Evolutionary conservation across 805 yeast genomes (phyloP).

Genomic region (Ogataea methylovora): DNA sequence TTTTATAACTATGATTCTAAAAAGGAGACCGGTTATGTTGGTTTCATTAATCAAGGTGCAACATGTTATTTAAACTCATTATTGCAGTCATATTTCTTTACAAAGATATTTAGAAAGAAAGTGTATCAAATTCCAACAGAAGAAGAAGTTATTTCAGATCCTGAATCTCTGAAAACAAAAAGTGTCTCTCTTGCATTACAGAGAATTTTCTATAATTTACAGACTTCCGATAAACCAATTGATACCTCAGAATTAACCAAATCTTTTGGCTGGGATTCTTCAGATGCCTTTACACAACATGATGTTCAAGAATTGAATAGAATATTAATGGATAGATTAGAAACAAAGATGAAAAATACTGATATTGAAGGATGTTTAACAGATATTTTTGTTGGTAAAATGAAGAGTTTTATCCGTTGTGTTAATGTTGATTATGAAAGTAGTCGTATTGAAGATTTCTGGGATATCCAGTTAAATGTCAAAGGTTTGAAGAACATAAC

Average conservation of each 20-base stretch:
- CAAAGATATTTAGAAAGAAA: slow-evolving; percentile 71
- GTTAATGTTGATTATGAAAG: slow-evolving; percentile 90
- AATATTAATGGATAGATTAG: slow-evolving; percentile 90
- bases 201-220: slow-evolving; percentile 74
- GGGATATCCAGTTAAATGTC: slow-evolving; percentile 97
- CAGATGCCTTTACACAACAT: slow-evolving; percentile 95
- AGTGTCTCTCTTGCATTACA: slow-evolving; percentile 83
- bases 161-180: slow-evolving; percentile 24
- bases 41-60: slow-evolving; percentile 95
- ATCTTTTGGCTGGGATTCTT: slow-evolving; percentile 95
- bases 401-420: slow-evolving; percentile 93
- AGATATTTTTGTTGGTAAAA: slow-evolving; percentile 89
- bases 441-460: slow-evolving; percentile 85
- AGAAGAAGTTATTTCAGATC: slow-evolving; percentile 33
- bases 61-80: slow-evolving; percentile 94
- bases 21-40: slow-evolving; percentile 82
- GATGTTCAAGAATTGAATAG: slow-evolving; percentile 96
- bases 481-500: slow-evolving; percentile 67
- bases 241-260: slow-evolving; percentile 82
- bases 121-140: slow-evolving; percentile 89
- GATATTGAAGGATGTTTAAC: slow-evolving; percentile 66
- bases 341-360: slow-evolving; percentile 85
- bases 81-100: slow-evolving; percentile 83
- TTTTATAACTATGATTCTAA: slow-evolving; percentile 81
- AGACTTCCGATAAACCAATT: slow-evolving; percentile 66